phyloP scores from a whole-genome alignment of 345 rosid species.

The Aquilaria yunnanensis region DNA sequence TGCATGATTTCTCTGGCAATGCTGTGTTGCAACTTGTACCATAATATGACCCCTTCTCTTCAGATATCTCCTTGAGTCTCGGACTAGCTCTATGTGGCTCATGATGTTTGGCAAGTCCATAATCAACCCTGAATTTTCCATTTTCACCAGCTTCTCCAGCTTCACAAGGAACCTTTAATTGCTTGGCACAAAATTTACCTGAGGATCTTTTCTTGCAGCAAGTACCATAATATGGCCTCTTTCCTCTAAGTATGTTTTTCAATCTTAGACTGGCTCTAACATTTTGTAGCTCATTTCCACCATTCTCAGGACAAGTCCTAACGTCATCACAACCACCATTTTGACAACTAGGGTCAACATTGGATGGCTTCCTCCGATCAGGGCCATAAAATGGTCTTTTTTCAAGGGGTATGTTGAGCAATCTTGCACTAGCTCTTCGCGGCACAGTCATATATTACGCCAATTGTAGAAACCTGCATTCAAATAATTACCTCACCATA shows the following conservation, averaged over 20 bases:
- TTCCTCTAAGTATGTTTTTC: neutral
- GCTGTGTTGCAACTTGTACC: conserved; percentile 7
- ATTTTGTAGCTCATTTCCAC: too few relatives aligned
- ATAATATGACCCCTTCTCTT: conserved; percentile 11
- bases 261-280: conserved; percentile 2
- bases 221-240: conserved; percentile 1
- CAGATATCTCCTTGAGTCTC: conserved; percentile 10
- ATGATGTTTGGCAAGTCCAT: too few relatives aligned
- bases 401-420: conserved; percentile 5
- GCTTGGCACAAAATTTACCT: neutral
- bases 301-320: neutral
- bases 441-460: too few relatives aligned
- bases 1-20: neutral
- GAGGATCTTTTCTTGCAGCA: neutral
- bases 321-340: neutral
- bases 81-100: conserved; percentile 6
- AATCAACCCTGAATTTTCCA: neutral
- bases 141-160: neutral
- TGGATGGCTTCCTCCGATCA: neutral
- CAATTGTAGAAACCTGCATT: too few relatives aligned
- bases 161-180: neutral
- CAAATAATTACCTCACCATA: too few relatives aligned
- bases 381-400: conserved; percentile 15
- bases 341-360: too few relatives aligned
- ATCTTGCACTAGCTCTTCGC: conserved; percentile 12